phyloP scores from a whole-genome alignment of 495 filamentous ascomycete genomes.

The Neurospora sp. region DNA sequence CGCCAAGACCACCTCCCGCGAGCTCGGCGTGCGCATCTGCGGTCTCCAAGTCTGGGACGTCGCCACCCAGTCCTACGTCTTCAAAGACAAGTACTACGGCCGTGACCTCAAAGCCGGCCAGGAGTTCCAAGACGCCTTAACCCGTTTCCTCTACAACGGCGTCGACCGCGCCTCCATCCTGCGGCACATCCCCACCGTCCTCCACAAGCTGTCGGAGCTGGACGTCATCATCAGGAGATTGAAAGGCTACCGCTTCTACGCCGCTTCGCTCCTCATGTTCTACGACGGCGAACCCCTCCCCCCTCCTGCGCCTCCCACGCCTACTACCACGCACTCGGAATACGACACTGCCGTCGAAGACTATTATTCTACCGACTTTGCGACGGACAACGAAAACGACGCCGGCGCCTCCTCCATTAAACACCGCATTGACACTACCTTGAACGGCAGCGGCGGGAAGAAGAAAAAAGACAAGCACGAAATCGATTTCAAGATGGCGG shows the following conservation, averaged over 20 bases:
- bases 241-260: slow-evolving; percentile 87
- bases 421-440: not conserved
- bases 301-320: slow-evolving; percentile 12
- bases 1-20: slow-evolving; percentile 79
- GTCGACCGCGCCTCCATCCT: slow-evolving; percentile 64
- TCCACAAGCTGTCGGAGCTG: slow-evolving; percentile 70
- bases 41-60: slow-evolving; percentile 95
- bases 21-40: slow-evolving; percentile 87
- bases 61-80: slow-evolving; percentile 69
- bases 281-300: slow-evolving; percentile 66
- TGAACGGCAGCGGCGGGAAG: slow-evolving; percentile 3
- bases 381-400: slow-evolving; percentile 36
- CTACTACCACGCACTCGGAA: slow-evolving; percentile 18
- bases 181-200: slow-evolving; percentile 75
- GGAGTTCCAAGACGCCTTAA: slow-evolving; percentile 85
- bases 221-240: slow-evolving; percentile 74
- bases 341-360: slow-evolving; percentile 40
- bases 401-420: not conserved
- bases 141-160: slow-evolving; percentile 87
- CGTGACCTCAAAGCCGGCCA: slow-evolving; percentile 77
- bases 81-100: slow-evolving; percentile 96
- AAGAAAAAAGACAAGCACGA: slow-evolving; percentile 34
- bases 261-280: slow-evolving; percentile 84
- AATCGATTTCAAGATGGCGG: slow-evolving; percentile 92
- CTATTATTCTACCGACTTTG: slow-evolving; percentile 33